These are phyloP conservation scores for Zarea fungicola DNA, from an alignment of 2,329 filamentous ascomycete species.

Conservation along the genomic window DNA sequence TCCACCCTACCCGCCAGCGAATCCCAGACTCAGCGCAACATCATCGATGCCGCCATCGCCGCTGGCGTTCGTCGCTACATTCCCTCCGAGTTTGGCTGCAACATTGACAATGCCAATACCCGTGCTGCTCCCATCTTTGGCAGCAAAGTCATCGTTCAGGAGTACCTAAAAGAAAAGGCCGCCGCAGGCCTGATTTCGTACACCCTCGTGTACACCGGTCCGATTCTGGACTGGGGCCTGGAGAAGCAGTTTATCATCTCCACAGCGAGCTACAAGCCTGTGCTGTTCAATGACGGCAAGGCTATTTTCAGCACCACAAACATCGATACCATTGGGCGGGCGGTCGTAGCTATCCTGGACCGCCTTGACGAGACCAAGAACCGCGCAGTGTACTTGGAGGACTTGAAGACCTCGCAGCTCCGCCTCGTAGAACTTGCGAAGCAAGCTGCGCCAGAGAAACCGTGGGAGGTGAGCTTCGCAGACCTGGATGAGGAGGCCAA, in stretches of 20 bases:
- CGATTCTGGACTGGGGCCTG: slow-evolving; percentile 19
- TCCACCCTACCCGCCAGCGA: slow-evolving; percentile 34
- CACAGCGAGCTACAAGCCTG: slow-evolving; percentile 35
- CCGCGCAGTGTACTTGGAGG: slow-evolving; percentile 45
- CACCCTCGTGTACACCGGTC: slow-evolving; percentile 29
- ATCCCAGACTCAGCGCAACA: slow-evolving; percentile 37
- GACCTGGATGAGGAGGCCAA: slow-evolving; percentile 24
- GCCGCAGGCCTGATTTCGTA: slow-evolving; percentile 16
- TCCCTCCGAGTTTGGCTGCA: slow-evolving; percentile 42
- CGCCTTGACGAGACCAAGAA: slow-evolving; percentile 44
- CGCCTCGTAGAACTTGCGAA: slow-evolving; percentile 35
- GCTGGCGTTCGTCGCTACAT: slow-evolving; percentile 50
- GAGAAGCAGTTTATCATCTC: slow-evolving; percentile 8
- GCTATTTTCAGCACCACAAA: slow-evolving; percentile 41
- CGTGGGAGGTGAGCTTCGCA: slow-evolving; percentile 26
- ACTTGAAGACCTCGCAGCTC: slow-evolving; percentile 43
- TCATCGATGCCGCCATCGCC: slow-evolving; percentile 47
- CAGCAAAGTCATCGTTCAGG: slow-evolving; percentile 16
- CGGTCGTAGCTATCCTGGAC: slow-evolving; percentile 41
- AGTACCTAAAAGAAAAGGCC: slow-evolving; percentile 6
- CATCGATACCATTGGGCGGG: slow-evolving; percentile 37
- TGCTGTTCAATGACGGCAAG: slow-evolving; percentile 38
- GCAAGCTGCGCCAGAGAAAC: slow-evolving; percentile 6
- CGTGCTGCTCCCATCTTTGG: slow-evolving; percentile 15
- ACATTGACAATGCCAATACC: slow-evolving; percentile 19